Evolutionary conservation across 2,329 filamentous ascomycete species (phyloP).

Genomic region (Colletotrichum tropicicola): DNA sequence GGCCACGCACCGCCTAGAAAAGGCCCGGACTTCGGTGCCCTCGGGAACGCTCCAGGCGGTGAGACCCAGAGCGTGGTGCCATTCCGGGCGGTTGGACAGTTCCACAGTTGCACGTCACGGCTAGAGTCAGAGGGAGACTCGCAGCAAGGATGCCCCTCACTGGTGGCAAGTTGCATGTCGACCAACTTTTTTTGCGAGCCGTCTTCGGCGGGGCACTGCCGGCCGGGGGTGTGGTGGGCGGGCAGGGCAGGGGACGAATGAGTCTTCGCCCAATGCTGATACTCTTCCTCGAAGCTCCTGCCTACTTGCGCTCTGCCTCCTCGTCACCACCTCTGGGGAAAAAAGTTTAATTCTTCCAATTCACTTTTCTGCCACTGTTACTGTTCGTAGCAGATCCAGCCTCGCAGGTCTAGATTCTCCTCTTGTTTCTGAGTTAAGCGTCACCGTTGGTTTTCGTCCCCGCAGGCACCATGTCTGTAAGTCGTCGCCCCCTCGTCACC

Average conservation of each 20-base stretch:
- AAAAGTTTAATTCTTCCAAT: constrained; percentile 16
- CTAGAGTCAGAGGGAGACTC: neutral
- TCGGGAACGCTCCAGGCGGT: constrained; percentile 9
- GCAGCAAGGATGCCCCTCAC: constrained; percentile 27
- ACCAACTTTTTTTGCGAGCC: constrained; percentile 8
- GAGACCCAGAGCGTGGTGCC: constrained; percentile 18
- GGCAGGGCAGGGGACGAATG: constrained; percentile 16
- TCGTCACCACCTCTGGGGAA: neutral
- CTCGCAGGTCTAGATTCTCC: neutral
- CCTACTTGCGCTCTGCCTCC: neutral
- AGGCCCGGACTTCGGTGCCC: constrained; percentile 8
- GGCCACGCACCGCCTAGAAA: constrained; percentile 10
- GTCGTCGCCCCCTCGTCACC: constrained; percentile 27
- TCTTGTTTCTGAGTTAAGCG: neutral
- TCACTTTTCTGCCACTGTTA: neutral
- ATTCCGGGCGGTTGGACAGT: constrained; percentile 7
- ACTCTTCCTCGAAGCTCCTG: constrained; percentile 14
- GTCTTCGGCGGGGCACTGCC: constrained; percentile 24
- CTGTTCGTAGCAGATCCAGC: neutral
- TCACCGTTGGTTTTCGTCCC: neutral
- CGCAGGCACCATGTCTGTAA: constrained; percentile 43
- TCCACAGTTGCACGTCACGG: constrained; percentile 22
- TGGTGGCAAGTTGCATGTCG: constrained; percentile 11
- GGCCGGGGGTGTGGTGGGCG: constrained; percentile 17
- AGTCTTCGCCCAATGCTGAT: constrained; percentile 25